Evolutionary conservation across 305 asterid species (phyloP).

Genomic region (Stenogyne calaminthoides): DNA sequence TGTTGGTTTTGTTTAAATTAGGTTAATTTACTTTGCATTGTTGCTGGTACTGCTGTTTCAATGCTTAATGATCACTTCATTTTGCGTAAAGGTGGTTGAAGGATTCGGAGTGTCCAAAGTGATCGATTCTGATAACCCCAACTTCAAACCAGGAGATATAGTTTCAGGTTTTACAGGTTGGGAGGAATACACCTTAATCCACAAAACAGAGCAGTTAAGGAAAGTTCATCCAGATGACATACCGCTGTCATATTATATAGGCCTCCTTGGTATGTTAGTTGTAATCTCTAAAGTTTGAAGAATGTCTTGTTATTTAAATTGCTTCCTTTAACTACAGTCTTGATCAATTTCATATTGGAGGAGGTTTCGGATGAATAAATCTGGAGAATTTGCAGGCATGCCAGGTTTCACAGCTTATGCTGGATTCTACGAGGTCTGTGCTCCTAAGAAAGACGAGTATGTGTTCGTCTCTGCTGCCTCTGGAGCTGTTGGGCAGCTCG

Average conservation of each 20-base stretch:
- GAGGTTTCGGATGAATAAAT: too few species aligned
- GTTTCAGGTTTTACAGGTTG: constrained; percentile 82
- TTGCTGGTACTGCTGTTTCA: not conserved
- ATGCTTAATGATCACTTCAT: constrained; percentile 2
- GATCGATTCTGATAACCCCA: constrained; percentile 66
- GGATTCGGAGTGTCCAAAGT: constrained; percentile 86
- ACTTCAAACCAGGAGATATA: constrained; percentile 69
- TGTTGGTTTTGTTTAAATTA: not conserved
- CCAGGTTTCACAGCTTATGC: constrained; percentile 92
- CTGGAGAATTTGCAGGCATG: constrained; percentile 53
- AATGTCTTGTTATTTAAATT: not conserved
- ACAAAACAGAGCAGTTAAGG: constrained; percentile 55
- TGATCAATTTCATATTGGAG: too few species aligned
- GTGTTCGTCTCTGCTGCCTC: constrained; percentile 94
- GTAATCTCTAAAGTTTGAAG: not conserved
- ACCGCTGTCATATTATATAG: constrained; percentile 74
- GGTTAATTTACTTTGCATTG: not conserved
- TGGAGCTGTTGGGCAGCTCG: constrained; percentile 98
- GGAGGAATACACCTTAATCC: constrained; percentile 85
- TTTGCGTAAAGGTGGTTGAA: constrained; percentile 54
- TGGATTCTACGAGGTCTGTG: constrained; percentile 82
- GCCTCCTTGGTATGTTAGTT: constrained; percentile 69
- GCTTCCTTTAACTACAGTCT: too few species aligned
- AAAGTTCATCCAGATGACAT: constrained; percentile 54
- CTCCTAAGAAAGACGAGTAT: constrained; percentile 59